phyloP scores from a whole-genome alignment of 805 yeast genomes.

The Candida quercuum region DNA sequence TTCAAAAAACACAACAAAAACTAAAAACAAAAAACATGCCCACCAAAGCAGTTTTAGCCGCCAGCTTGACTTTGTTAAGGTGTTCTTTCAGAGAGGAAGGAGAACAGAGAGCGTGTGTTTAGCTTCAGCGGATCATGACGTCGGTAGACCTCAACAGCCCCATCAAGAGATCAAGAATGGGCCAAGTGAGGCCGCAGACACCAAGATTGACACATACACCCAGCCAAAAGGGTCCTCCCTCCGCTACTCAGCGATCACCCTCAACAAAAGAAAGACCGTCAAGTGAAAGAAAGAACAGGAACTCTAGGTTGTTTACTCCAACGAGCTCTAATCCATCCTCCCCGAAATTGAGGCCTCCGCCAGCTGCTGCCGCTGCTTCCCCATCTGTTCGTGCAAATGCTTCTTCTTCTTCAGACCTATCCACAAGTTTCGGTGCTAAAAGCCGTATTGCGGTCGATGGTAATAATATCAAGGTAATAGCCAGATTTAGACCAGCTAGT shows the following conservation, averaged over 20 bases:
- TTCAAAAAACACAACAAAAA: too few relatives aligned
- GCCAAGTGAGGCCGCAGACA: background rate
- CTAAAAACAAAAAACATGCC: too few relatives aligned
- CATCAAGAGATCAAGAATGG: background rate
- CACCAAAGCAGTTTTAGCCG: too few relatives aligned
- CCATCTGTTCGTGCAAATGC: background rate
- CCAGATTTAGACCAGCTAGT: slow-evolving; percentile 62
- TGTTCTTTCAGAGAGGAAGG: too few relatives aligned
- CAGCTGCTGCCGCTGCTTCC: background rate
- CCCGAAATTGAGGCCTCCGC: too few relatives aligned
- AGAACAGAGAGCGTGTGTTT: too few relatives aligned
- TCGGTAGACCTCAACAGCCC: background rate
- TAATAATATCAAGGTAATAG: slow-evolving; percentile 57
- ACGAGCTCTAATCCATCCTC: too few relatives aligned
- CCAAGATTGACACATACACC: background rate
- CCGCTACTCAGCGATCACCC: background rate
- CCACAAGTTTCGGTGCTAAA: too few relatives aligned
- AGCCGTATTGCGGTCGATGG: slow-evolving; percentile 2
- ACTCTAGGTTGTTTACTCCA: background rate
- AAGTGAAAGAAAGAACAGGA: background rate
- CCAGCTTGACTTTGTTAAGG: too few relatives aligned
- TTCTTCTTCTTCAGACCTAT: background rate
- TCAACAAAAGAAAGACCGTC: background rate
- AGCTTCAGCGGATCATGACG: too few relatives aligned
- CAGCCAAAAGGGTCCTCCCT: background rate